Conservation (phyloP, 495 filamentous ascomycete species). For the Aspergillus ostianus region DNA sequence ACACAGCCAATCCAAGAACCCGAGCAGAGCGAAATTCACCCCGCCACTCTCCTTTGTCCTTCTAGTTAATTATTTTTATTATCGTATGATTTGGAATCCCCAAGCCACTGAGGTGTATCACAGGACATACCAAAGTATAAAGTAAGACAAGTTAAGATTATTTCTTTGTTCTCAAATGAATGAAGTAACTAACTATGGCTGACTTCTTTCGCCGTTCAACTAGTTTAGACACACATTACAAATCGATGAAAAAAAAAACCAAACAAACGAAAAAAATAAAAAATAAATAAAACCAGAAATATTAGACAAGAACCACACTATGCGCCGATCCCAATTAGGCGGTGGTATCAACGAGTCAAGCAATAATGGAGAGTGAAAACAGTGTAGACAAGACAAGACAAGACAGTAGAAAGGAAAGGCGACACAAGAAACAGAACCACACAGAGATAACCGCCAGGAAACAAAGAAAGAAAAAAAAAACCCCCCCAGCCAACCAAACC, state of each 20-base stretch:
- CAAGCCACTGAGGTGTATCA: not conserved
- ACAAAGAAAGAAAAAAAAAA: slow-evolving; percentile 4
- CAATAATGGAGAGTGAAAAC: not conserved
- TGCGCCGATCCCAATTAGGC: not conserved
- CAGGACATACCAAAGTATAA: too few relatives aligned
- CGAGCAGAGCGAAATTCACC: too few relatives aligned
- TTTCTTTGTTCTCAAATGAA: not conserved
- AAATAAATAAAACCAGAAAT: slow-evolving; percentile 3
- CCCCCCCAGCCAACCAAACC: not conserved
- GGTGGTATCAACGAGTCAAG: not conserved
- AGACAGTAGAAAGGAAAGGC: not conserved
- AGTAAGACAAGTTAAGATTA: not conserved
- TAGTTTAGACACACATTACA: too few relatives aligned
- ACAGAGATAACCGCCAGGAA: not conserved
- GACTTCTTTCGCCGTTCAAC: too few relatives aligned
- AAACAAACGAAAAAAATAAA: not conserved
- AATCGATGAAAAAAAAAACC: too few relatives aligned
- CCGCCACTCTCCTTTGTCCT: too few relatives aligned
- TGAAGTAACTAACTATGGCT: not conserved
- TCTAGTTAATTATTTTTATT: too few relatives aligned
- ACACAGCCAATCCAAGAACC: too few relatives aligned
- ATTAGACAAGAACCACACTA: slow-evolving; percentile 10
- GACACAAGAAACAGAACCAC: not conserved
- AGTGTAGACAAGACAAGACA: not conserved
- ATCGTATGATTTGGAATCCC: not conserved